Conservation (phyloP, 1,139 yeast species). For the Kluyveromyces sp. region DNA sequence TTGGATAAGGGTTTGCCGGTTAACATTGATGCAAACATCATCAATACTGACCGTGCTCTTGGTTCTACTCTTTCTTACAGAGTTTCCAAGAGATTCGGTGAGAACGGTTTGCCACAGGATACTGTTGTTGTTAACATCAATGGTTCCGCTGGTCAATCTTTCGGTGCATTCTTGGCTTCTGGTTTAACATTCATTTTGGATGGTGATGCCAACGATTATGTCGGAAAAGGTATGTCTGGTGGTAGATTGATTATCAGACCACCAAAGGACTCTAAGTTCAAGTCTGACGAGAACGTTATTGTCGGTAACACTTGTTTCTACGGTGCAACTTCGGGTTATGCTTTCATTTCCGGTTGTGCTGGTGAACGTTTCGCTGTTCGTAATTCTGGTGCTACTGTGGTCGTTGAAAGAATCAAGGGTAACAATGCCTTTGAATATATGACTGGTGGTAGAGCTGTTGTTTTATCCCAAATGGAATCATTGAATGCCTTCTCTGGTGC, state of each 20-base stretch:
- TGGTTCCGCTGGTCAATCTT: conserved; percentile 98
- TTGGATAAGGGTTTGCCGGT: conserved; percentile 92
- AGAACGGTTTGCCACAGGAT: conserved; percentile 88
- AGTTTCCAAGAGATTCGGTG: conserved; percentile 89
- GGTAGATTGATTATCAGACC: conserved; percentile 92
- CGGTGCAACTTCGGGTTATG: conserved; percentile 94
- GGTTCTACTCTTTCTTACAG: conserved; percentile 94
- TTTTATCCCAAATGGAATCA: conserved; percentile 85
- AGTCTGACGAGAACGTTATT: conserved; percentile 92
- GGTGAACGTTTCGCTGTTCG: conserved; percentile 98
- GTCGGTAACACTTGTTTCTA: conserved; percentile 97
- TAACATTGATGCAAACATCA: conserved; percentile 83
- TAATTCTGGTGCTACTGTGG: conserved; percentile 96
- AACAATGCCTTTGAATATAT: conserved; percentile 98
- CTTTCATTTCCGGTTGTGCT: conserved; percentile 93
- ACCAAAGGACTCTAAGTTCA: conserved; percentile 72
- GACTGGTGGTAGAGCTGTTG: conserved; percentile 98
- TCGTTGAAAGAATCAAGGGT: conserved; percentile 88
- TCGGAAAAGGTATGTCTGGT: conserved; percentile 95
- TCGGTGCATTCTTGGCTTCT: conserved; percentile 94
- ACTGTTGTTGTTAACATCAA: conserved; percentile 85
- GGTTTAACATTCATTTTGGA: conserved; percentile 93
- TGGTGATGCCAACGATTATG: conserved; percentile 97
- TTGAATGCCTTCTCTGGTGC: conserved; percentile 95
- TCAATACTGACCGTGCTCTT: conserved; percentile 92